These are phyloP conservation scores for Trichophyton equinum DNA, from an alignment of 2,329 filamentous ascomycete genomes.

Conservation along the genomic window DNA sequence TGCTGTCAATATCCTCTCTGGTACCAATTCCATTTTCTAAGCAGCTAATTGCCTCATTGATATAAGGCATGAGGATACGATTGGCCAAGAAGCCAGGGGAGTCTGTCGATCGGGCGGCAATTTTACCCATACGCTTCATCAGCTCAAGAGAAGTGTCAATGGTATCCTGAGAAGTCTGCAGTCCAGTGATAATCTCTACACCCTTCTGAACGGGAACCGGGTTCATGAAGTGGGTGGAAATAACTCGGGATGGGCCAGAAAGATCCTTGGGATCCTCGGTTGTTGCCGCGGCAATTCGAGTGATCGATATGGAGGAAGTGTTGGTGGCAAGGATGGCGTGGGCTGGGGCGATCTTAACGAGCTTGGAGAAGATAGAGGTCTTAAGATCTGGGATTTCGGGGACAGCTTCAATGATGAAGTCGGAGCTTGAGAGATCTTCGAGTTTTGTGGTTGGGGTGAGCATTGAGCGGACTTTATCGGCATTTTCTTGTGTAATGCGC, in stretches of 20 bases:
- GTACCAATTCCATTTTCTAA: conserved; percentile 83
- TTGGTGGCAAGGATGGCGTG: conserved; percentile 93
- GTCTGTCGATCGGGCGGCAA: conserved; percentile 76
- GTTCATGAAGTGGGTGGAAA: conserved; percentile 99
- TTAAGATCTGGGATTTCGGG: conserved; percentile 86
- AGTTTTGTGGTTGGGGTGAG: conserved; percentile 60
- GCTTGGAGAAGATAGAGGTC: conserved; percentile 68
- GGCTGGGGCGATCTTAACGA: conserved; percentile 67
- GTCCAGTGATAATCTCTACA: conserved; percentile 89
- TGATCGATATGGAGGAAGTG: conserved; percentile 97
- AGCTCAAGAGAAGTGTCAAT: conserved; percentile 72
- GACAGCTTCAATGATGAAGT: conserved; percentile 96
- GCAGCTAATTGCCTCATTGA: conserved; percentile 95
- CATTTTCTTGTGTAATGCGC: conserved; percentile 68
- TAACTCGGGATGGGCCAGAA: conserved; percentile 70
- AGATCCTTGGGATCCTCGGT: conserved; percentile 66
- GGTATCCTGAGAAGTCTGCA: conserved; percentile 78
- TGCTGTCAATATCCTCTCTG: conserved; percentile 84
- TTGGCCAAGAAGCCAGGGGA: conserved; percentile 92
- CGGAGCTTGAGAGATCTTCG: conserved; percentile 65
- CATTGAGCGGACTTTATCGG: conserved; percentile 57
- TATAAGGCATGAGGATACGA: conserved; percentile 96
- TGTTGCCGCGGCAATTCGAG: conserved; percentile 81
- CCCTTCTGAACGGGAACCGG: conserved; percentile 93
- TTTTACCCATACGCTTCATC: conserved; percentile 85